These are phyloP conservation scores for Russula foetens DNA, from an alignment of 768 basidiomycete species.

Conservation along the genomic window DNA sequence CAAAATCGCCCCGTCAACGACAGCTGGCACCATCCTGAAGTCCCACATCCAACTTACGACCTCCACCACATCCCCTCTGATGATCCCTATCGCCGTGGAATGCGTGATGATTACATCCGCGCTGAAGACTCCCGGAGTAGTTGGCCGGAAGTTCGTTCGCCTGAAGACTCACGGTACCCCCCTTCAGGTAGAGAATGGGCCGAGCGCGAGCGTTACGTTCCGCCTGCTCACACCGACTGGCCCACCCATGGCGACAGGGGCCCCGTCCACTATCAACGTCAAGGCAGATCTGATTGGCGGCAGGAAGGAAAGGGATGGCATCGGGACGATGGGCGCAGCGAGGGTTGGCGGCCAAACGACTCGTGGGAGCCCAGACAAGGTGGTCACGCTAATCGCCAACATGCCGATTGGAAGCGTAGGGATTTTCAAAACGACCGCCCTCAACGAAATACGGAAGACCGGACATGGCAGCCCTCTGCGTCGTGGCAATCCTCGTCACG, in stretches of 20 bases:
- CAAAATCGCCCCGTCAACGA: constrained; percentile 46
- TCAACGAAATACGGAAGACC: constrained; percentile 35
- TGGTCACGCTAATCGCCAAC: constrained; percentile 14
- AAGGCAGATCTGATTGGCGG: constrained; percentile 12
- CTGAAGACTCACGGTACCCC: constrained; percentile 11
- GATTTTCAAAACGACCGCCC: constrained; percentile 22
- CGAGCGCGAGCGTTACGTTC: constrained; percentile 12
- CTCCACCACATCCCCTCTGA: constrained; percentile 29
- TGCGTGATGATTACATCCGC: constrained; percentile 22
- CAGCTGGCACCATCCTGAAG: constrained; percentile 42
- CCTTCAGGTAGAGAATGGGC: constrained; percentile 12
- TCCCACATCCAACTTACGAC: constrained; percentile 28
- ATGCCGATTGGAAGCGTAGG: constrained; percentile 16
- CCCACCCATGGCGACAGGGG: constrained; percentile 7
- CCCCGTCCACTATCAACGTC: constrained; percentile 9
- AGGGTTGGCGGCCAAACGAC: constrained; percentile 30
- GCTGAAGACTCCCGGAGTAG: constrained; percentile 14
- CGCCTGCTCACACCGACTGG: constrained; percentile 8
- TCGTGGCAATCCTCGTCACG: constrained; percentile 45
- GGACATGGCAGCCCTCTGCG: constrained; percentile 67
- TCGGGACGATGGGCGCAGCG: constrained; percentile 37
- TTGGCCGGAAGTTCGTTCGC: constrained; percentile 12
- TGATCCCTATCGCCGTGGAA: constrained; percentile 44
- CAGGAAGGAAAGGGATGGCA: constrained; percentile 33
- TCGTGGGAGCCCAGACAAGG: constrained; percentile 26